Percentiles rank a stretch among this genome's conserved stretches.
Conservation (phyloP, 148 eudicot species). For the Pharnaceum exiguum region DNA sequence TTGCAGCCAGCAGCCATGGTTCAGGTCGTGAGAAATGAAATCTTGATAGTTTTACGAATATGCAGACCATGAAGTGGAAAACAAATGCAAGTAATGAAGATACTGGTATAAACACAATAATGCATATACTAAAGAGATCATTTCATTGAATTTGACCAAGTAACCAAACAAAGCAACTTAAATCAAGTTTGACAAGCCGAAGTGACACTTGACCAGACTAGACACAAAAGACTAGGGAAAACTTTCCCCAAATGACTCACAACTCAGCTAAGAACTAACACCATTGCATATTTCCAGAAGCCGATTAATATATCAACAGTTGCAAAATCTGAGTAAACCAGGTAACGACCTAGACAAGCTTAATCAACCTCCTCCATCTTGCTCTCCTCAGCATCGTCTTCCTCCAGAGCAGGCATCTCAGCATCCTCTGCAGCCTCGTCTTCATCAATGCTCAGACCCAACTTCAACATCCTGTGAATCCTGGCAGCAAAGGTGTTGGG, state of each 20-base stretch:
- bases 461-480: slow-evolving; percentile 86
- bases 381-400: slow-evolving; percentile 81
- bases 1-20: too few species aligned
- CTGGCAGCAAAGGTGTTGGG: slow-evolving; percentile 67
- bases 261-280: not conserved
- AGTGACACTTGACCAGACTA: not conserved
- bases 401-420: slow-evolving; percentile 73
- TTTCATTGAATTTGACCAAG: too few species aligned
- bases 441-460: slow-evolving; percentile 82
- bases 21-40: too few species aligned
- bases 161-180: too few species aligned
- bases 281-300: too few species aligned
- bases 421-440: slow-evolving; percentile 51
- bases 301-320: too few species aligned
- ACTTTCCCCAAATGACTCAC: not conserved
- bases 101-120: too few species aligned
- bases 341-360: not conserved
- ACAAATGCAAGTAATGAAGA: too few species aligned
- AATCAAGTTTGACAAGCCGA: not conserved
- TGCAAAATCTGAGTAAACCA: too few species aligned
- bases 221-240: not conserved
- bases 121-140: too few species aligned
- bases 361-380: slow-evolving; percentile 94
- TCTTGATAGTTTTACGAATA: too few species aligned
- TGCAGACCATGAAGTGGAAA: too few species aligned